Evolutionary conservation across 805 yeast species (phyloP), one percentile per base, ranked within the genome.

Genomic region (Candida lessepsii): DNA sequence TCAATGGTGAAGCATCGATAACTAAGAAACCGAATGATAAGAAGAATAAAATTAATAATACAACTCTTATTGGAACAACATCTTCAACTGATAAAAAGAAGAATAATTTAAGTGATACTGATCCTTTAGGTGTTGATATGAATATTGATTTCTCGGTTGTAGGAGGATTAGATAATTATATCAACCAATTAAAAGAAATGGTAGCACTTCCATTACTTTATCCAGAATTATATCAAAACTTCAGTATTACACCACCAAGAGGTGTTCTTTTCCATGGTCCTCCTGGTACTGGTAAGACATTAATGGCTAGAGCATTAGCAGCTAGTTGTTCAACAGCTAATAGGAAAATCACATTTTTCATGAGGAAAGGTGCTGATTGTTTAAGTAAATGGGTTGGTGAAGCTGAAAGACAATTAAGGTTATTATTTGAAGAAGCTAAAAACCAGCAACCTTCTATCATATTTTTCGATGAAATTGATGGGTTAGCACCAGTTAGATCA

Each of bases 361-460:
- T 93, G 99, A 71, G 99, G 47, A 93, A 93, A 59, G 99, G 99
- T 48, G 98, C 99, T 0, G 99, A 93, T 60, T 86, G 95, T 57
- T 68, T 93, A 51, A 86, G 96, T 32, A 93, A 93, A 66, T 93
- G 99, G 99, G 98, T 93, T 3, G 99, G 99, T 54, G 99, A 93
- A 62, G 98, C 98, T 5, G 99, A 93, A 63, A 75, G 99, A 49
- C 98, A 93, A 60, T 69, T 93, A 46, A 70, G 99, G 44, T 67
- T 91, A 30, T 65, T 93, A 41, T 93, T 93, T 59, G 98, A 93
- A 64, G 98, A 93, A 62, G 99, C 99, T 1, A 85, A 84, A 52
- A 88, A 86, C 48, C 90, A 89, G 51, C 99, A 93, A 63, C 99
- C 99, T 2, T 79, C 95, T 6, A 91, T 93, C 41, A 93, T 93